A percentile compares a stretch with the other conserved stretches of the same genome.
Conservation (phyloP, 78 protist species). For the Protostelium mycophagum region DNA sequence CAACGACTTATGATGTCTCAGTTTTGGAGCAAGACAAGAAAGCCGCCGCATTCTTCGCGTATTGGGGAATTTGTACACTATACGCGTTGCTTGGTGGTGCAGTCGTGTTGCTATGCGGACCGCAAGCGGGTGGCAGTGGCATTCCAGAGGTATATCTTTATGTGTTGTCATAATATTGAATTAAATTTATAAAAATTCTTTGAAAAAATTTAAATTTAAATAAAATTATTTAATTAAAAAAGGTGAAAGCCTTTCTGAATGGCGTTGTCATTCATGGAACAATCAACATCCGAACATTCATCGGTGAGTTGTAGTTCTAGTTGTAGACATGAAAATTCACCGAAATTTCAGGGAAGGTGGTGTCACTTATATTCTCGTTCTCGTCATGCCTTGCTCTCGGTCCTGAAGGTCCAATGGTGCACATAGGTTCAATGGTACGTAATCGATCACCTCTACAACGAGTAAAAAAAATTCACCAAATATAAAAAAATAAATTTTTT, state of each 20-base stretch:
- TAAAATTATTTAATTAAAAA: too few relatives aligned
- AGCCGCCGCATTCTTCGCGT: not conserved
- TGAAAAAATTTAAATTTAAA: too few relatives aligned
- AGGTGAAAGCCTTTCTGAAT: not conserved
- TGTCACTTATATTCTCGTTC: constrained; percentile 65
- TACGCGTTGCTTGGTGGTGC: not conserved
- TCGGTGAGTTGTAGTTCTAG: too few relatives aligned
- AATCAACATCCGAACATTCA: not conserved
- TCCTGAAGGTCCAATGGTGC: constrained; percentile 89
- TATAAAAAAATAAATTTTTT: too few relatives aligned
- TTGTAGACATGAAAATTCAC: not conserved
- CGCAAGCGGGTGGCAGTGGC: not conserved
- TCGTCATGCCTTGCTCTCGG: constrained; percentile 73
- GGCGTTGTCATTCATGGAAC: not conserved
- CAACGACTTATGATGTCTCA: too few relatives aligned
- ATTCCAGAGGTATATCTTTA: too few relatives aligned
- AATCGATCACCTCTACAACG: constrained; percentile 3
- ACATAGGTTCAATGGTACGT: constrained; percentile 78
- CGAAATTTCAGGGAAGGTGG: constrained; percentile 25
- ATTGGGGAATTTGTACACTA: not conserved
- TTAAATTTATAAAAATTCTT: too few relatives aligned
- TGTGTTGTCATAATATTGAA: too few relatives aligned
- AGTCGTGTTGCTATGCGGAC: not conserved
- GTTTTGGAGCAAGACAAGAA: not conserved
- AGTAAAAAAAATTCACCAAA: too few relatives aligned